Evolutionary conservation across 495 filamentous ascomycete genomes (phyloP), one percentile per base, ranked within the genome.

Genomic region (Xylaria acuta): DNA sequence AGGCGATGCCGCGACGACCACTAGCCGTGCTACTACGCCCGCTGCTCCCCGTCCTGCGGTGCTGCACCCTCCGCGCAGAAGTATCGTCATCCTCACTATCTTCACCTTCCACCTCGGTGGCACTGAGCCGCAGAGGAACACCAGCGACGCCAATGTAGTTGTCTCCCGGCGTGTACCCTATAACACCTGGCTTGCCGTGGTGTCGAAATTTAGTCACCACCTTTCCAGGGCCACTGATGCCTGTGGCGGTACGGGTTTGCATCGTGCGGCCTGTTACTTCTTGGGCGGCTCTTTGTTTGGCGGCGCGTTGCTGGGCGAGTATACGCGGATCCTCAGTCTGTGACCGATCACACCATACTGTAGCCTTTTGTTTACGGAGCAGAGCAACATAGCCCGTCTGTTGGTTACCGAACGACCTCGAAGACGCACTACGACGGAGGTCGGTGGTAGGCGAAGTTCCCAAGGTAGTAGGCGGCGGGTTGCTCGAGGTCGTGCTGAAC

Each of bases 311-410:
- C 75, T 92, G 89, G 32, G 93, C 94, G 7, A 91, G 80, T 67
- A 97, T 79, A 30, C 94, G 87, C 12, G 97, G 93, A 82, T 99
- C 97, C 81, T 98, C 94, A 64, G 92, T 89, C 76, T 99, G 96
- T 18, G 94, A 88, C 66, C 95, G 94, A 75, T 98, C 97, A 81
- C 95, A 98, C 96, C 96, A 99, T 9, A 99, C 96, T 0, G 96
- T 99, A 38, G 94, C 96, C 78, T 98, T 99, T 78, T 99, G 96
- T 75, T 93, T 93, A 60, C 96, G 89, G 84, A 99, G 92, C 12
- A 98, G 85, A 18, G 96, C 95, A 30, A 99, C 96, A 81, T 99
- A 99, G 73, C 92, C 90, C 38, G 90, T 85, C 7, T 92, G 87
- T 22, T 84, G 80, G 9, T 86, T 86, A 53, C 87, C 88, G 70